A percentile compares a stretch with the other conserved stretches of the same genome.
These are phyloP conservation scores for Coemansia sp. DNA, from an alignment of 192 early-diverging fungal species.

Conservation along the genomic window DNA sequence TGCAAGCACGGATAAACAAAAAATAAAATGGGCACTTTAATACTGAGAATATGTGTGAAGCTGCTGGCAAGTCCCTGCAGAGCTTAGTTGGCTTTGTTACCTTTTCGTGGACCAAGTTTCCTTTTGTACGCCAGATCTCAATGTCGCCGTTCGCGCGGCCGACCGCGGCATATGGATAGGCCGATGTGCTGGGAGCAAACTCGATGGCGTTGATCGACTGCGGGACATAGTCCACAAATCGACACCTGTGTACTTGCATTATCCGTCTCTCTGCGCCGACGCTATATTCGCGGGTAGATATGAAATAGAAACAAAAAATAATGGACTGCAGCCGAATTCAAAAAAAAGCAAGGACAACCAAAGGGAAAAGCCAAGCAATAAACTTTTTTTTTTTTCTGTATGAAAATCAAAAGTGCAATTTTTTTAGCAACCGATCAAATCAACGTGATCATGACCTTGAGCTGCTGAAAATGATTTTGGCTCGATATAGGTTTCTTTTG, in stretches of 20 bases:
- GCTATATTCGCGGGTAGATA: not conserved
- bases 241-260: conserved; percentile 82
- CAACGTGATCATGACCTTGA: not conserved
- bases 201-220: conserved; percentile 82
- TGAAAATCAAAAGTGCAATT: not conserved
- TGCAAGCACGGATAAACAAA: not conserved
- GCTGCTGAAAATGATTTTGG: not conserved
- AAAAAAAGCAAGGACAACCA: not conserved
- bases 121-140: conserved; percentile 84
- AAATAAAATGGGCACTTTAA: not conserved
- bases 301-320: not conserved
- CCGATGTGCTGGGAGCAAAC: conserved; percentile 68
- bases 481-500: not conserved
- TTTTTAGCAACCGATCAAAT: conserved; percentile 10
- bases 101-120: conserved; percentile 78
- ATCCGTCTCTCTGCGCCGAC: not conserved
- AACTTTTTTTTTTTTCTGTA: conserved; percentile 7
- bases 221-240: conserved; percentile 87
- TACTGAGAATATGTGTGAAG: not conserved
- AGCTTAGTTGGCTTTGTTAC: conserved; percentile 40
- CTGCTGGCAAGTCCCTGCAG: not conserved
- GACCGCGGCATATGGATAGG: conserved; percentile 66
- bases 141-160: conserved; percentile 93
- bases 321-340: not conserved
- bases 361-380: conserved; percentile 2